Evolutionary conservation across 1,284 basidiomycete genomes (phyloP).

Genomic region (Wallemia mellicola): DNA sequence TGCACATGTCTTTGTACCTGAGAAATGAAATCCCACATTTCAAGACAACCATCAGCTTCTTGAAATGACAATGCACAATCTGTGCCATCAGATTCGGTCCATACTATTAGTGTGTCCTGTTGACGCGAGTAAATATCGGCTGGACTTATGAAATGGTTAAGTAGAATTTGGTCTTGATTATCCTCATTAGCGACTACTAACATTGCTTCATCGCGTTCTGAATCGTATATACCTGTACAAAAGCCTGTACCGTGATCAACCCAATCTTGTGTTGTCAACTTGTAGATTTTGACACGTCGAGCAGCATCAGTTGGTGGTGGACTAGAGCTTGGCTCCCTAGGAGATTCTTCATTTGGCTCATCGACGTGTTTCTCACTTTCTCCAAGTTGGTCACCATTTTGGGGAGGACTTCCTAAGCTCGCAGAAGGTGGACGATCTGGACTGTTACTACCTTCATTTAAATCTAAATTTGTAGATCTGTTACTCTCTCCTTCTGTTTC

Average conservation of each 20-base stretch:
- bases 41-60: constrained; percentile 76
- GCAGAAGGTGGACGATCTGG: background rate
- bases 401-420: background rate
- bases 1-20: constrained; percentile 66
- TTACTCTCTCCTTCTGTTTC: background rate
- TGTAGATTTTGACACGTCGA: constrained; percentile 37
- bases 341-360: background rate
- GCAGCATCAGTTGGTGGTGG: background rate
- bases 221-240: constrained; percentile 60
- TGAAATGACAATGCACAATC: constrained; percentile 96
- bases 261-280: constrained; percentile 63
- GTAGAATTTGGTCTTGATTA: constrained; percentile 33
- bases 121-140: constrained; percentile 73
- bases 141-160: constrained; percentile 39
- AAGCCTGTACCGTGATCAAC: constrained; percentile 78
- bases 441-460: background rate
- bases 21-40: constrained; percentile 89
- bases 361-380: background rate
- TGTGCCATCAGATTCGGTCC: constrained; percentile 81
- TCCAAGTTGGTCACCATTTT: background rate
- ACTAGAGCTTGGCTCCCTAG: background rate
- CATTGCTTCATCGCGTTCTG: constrained; percentile 41
- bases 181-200: constrained; percentile 56
- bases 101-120: constrained; percentile 96
- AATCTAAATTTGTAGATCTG: background rate